phyloP scores from a whole-genome alignment of 768 basidiomycete genomes.

The Leccinellum albellum region DNA sequence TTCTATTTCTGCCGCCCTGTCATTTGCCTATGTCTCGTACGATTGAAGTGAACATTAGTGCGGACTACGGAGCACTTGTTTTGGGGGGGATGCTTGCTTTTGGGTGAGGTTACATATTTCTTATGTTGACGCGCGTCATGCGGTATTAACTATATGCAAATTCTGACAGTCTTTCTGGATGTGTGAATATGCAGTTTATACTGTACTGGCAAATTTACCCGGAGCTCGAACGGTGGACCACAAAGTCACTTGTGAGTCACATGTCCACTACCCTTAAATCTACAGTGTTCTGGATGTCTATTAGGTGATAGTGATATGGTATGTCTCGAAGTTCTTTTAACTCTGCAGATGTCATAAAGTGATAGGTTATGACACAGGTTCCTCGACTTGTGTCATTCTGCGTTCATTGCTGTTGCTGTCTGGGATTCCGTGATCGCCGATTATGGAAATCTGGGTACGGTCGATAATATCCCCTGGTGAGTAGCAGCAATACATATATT shows the following conservation, averaged over 20 bases:
- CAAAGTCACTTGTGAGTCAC: slow-evolving; percentile 16
- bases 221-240: slow-evolving; percentile 12
- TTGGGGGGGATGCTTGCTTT: slow-evolving; percentile 24
- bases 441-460: slow-evolving; percentile 13
- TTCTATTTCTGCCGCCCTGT: neutral
- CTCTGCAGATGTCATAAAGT: neutral
- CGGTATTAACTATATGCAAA: neutral
- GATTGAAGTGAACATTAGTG: neutral
- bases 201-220: slow-evolving; percentile 21
- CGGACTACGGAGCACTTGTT: slow-evolving; percentile 18
- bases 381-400: slow-evolving; percentile 25
- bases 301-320: slow-evolving; percentile 24
- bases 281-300: neutral
- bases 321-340: neutral
- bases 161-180: slow-evolving; percentile 22
- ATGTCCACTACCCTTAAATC: neutral
- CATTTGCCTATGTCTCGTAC: slow-evolving; percentile 2
- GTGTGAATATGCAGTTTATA: slow-evolving; percentile 25
- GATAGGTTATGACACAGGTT: slow-evolving; percentile 12
- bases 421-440: slow-evolving; percentile 21
- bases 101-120: slow-evolving; percentile 2
- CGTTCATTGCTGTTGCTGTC: slow-evolving; percentile 16
- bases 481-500: neutral
- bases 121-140: neutral
- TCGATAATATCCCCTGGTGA: slow-evolving; percentile 22